phyloP scores from a whole-genome alignment of 2,329 filamentous ascomycete species.

The Neonectria sp. region DNA sequence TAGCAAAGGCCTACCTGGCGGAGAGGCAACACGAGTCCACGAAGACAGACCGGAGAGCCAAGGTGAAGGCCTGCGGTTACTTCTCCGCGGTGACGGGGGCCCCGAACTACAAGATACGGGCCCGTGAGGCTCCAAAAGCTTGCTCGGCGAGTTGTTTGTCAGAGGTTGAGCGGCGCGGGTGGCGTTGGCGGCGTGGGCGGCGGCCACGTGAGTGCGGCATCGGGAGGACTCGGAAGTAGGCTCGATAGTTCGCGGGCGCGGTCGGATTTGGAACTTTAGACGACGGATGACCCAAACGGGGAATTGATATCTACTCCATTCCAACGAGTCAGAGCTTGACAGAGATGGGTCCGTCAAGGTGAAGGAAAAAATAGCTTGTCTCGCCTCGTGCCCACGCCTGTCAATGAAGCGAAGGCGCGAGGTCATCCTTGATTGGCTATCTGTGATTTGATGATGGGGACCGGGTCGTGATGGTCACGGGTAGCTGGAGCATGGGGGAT shows the following conservation, averaged over 20 bases:
- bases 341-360: conserved; percentile 7
- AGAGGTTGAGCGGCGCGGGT: conserved; percentile 1
- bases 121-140: conserved; percentile 5
- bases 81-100: conserved; percentile 16
- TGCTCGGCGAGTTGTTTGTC: neutral
- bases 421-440: conserved; percentile 1
- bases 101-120: conserved; percentile 3
- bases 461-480: conserved; percentile 6
- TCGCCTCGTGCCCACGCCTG: neutral
- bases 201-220: conserved; percentile 40
- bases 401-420: conserved; percentile 3
- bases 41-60: conserved; percentile 43
- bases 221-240: conserved; percentile 43
- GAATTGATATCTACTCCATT: neutral
- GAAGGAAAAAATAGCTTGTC: neutral
- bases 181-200: neutral
- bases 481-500: conserved; percentile 7
- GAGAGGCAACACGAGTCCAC: conserved; percentile 35
- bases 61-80: conserved; percentile 8
- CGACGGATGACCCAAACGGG: conserved; percentile 15
- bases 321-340: neutral
- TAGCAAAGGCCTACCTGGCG: conserved; percentile 28
- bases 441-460: conserved; percentile 9
- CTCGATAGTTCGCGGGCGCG: conserved; percentile 7
- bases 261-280: conserved; percentile 11